These are phyloP conservation scores for Fusarium sp. DNA, from an alignment of 2,329 filamentous ascomycete genomes.

Conservation along the genomic window DNA sequence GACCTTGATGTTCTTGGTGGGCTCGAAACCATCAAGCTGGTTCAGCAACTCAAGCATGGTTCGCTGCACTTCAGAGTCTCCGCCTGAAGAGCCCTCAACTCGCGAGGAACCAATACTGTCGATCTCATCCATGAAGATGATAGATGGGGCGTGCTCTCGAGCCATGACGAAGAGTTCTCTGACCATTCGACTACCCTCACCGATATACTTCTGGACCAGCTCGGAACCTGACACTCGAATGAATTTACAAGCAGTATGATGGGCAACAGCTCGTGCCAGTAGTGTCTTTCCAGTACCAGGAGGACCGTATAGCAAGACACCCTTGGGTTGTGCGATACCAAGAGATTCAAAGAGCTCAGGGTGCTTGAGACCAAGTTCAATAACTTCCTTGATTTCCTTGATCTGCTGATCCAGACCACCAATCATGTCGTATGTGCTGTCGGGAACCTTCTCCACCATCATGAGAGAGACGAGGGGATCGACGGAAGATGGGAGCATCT, in stretches of 20 bases:
- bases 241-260: conserved; percentile 99
- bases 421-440: conserved; percentile 99
- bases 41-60: conserved; percentile 99
- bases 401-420: conserved; percentile 98
- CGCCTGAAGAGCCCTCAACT: conserved; percentile 94
- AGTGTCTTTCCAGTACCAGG: conserved; percentile 98
- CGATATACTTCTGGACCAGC: conserved; percentile 98
- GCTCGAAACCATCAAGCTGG: conserved; percentile 98
- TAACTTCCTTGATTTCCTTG: conserved; percentile 99
- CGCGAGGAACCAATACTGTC: conserved; percentile 98
- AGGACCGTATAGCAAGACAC: conserved; percentile 94
- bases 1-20: conserved; percentile 99
- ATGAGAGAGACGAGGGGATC: conserved; percentile 98
- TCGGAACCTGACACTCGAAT: conserved; percentile 97
- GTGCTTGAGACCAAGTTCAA: conserved; percentile 97
- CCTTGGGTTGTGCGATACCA: conserved; percentile 97
- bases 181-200: conserved; percentile 97
- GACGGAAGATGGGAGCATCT: conserved; percentile 97
- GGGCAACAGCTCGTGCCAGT: conserved; percentile 92
- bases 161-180: conserved; percentile 99
- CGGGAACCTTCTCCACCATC: conserved; percentile 99
- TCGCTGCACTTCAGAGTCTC: conserved; percentile 97
- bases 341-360: conserved; percentile 99
- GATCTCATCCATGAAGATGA: conserved; percentile 99
- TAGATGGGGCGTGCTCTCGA: conserved; percentile 95